These are phyloP conservation scores for Papiliotrema laurentii DNA, from an alignment of 1,284 basidiomycete genomes.

Conservation along the genomic window DNA sequence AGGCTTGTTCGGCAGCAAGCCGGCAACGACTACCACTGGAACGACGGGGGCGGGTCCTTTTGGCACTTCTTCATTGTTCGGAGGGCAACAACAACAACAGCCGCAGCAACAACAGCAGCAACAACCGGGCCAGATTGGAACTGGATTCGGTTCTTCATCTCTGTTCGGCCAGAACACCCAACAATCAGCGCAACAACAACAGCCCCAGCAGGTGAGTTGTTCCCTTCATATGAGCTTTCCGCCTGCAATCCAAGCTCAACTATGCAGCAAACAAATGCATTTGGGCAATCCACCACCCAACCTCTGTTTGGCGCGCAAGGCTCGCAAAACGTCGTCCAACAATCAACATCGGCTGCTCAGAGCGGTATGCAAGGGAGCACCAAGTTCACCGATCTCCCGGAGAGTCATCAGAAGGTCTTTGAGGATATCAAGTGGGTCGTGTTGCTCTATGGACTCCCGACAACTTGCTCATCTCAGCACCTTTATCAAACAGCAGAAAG, in stretches of 20 bases:
- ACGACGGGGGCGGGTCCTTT: background rate
- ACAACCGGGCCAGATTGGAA: conserved; percentile 1
- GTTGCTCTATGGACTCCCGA: background rate
- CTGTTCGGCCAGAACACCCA: conserved; percentile 6
- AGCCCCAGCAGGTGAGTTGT: background rate
- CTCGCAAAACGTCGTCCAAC: conserved; percentile 1
- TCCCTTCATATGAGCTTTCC: background rate
- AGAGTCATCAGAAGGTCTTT: conserved; percentile 32
- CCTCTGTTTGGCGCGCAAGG: conserved; percentile 7
- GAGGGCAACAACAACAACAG: conserved; percentile 2
- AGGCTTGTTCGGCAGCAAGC: conserved; percentile 10
- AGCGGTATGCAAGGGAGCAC: conserved; percentile 30
- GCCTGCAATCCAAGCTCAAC: no score
- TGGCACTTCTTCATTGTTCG: conserved; percentile 2
- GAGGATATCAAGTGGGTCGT: conserved; percentile 39
- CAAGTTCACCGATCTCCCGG: conserved; percentile 40
- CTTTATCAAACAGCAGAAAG: conserved; percentile 30
- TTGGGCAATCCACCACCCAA: background rate
- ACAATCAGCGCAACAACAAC: conserved; percentile 1
- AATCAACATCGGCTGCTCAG: background rate
- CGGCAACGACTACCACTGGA: conserved; percentile 5
- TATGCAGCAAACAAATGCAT: background rate
- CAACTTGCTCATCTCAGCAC: background rate
- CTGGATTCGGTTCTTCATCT: background rate
- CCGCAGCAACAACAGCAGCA: conserved; percentile 1